Percentiles rank a stretch among this genome's conserved stretches.
phyloP scores from a whole-genome alignment of 1,139 yeast genomes.

The Kazachstania sp. region DNA sequence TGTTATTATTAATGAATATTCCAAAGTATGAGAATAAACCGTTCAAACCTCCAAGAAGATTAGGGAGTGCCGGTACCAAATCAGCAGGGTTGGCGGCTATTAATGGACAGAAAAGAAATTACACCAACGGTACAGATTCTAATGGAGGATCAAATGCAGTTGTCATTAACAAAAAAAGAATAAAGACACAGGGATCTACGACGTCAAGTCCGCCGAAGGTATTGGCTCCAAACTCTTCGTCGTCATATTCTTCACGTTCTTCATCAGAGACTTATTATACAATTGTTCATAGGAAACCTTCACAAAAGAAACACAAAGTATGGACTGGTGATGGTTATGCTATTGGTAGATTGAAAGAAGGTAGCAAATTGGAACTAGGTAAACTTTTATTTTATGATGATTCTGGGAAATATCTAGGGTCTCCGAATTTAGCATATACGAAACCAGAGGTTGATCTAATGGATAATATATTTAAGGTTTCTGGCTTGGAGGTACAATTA shows the following conservation, averaged over 20 bases:
- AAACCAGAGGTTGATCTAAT: conserved; percentile 15
- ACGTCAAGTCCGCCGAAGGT: too few relatives aligned
- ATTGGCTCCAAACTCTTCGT: neutral
- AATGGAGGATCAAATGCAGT: neutral
- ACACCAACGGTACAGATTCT: neutral
- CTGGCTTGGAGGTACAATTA: conserved; percentile 47
- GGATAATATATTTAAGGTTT: conserved; percentile 41
- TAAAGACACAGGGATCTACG: neutral
- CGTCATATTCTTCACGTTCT: neutral
- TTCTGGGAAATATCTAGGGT: conserved; percentile 27
- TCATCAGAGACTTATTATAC: conserved; percentile 12
- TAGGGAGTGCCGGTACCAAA: neutral
- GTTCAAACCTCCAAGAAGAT: conserved; percentile 29
- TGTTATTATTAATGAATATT: conserved; percentile 12
- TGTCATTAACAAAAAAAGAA: neutral
- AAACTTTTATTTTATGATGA: conserved; percentile 27
- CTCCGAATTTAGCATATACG: conserved; percentile 13
- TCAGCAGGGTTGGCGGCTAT: neutral
- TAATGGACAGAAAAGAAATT: neutral
- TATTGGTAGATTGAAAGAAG: conserved; percentile 15
- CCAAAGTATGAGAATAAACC: conserved; percentile 30
- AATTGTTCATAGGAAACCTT: conserved; percentile 63
- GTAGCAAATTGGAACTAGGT: conserved; percentile 3
- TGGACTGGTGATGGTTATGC: conserved; percentile 93
- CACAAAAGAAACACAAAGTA: conserved; percentile 73